Percentiles rank a stretch among this genome's conserved stretches.
Conservation (phyloP, 202 grass and related monocot genomes). For the Panicum hallii region DNA sequence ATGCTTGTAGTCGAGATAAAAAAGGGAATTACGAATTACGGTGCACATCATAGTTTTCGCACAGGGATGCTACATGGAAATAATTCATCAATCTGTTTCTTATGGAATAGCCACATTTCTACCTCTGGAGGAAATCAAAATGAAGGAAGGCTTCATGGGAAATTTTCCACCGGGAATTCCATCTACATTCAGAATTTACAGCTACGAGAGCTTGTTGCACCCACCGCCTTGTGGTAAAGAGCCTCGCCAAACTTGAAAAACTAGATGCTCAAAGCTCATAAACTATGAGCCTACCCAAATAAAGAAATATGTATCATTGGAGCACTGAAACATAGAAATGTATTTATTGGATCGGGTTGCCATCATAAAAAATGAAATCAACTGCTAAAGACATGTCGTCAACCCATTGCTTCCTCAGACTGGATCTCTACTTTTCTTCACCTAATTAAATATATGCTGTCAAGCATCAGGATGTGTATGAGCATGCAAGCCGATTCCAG, state of each 20-base stretch:
- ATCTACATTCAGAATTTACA: background rate
- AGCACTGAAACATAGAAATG: constrained; percentile 16
- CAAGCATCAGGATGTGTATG: constrained; percentile 41
- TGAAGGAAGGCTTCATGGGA: background rate
- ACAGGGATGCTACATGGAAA: background rate
- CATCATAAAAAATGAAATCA: background rate
- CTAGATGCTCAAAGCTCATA: background rate
- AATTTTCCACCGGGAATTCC: background rate
- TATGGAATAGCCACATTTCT: background rate
- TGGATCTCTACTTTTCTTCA: constrained; percentile 19
- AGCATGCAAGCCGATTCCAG: background rate
- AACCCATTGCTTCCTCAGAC: constrained; percentile 34
- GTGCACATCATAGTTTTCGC: background rate
- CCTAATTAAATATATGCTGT: constrained; percentile 36
- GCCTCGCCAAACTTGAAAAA: constrained; percentile 27
- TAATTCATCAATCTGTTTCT: background rate
- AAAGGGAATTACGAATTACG: background rate
- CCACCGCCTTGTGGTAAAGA: background rate
- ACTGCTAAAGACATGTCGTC: constrained; percentile 28
- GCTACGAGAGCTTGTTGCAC: background rate
- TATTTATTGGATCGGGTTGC: background rate
- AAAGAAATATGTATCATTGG: constrained; percentile 8
- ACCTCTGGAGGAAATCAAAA: background rate
- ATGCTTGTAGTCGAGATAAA: background rate
- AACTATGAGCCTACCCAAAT: background rate